Percentiles rank a stretch among this genome's conserved stretches.
phyloP scores from a whole-genome alignment of 2,329 filamentous ascomycete species.

The Daldinia eschscholtzii region DNA sequence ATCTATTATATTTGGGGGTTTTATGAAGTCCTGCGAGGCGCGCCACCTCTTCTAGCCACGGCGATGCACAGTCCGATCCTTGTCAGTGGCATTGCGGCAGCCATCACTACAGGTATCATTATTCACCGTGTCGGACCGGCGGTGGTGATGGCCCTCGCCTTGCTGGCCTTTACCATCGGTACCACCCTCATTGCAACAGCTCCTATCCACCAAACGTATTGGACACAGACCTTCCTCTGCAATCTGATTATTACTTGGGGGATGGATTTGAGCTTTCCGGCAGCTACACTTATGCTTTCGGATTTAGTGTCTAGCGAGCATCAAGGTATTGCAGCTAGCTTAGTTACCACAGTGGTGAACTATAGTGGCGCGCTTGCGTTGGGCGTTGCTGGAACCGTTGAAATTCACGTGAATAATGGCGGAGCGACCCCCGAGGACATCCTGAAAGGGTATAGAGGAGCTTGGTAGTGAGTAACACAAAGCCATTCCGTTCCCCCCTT shows the following conservation, averaged over 20 bases:
- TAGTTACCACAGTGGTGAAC: conserved; percentile 70
- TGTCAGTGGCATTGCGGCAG: conserved; percentile 55
- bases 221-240: conserved; percentile 65
- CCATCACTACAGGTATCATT: conserved; percentile 48
- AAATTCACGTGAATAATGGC: conserved; percentile 42
- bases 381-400: conserved; percentile 65
- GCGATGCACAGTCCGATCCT: conserved; percentile 57
- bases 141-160: conserved; percentile 51
- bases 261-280: conserved; percentile 69
- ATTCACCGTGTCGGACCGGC: conserved; percentile 52
- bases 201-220: conserved; percentile 65
- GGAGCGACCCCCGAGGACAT: conserved; percentile 41
- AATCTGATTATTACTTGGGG: conserved; percentile 63
- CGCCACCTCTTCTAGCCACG: conserved; percentile 55
- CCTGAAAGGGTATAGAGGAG: conserved; percentile 48
- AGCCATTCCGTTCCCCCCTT: neutral
- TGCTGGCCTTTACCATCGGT: conserved; percentile 51
- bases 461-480: conserved; percentile 46
- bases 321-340: conserved; percentile 56
- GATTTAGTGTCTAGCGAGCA: conserved; percentile 55
- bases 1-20: conserved; percentile 60
- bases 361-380: conserved; percentile 68
- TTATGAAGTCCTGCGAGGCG: conserved; percentile 55
- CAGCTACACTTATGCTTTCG: conserved; percentile 64
- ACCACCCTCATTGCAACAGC: conserved; percentile 53